Percentiles rank a stretch among this genome's conserved stretches.
Conservation (phyloP, 768 basidiomycete species). For the Fibroporia radiculosa region DNA sequence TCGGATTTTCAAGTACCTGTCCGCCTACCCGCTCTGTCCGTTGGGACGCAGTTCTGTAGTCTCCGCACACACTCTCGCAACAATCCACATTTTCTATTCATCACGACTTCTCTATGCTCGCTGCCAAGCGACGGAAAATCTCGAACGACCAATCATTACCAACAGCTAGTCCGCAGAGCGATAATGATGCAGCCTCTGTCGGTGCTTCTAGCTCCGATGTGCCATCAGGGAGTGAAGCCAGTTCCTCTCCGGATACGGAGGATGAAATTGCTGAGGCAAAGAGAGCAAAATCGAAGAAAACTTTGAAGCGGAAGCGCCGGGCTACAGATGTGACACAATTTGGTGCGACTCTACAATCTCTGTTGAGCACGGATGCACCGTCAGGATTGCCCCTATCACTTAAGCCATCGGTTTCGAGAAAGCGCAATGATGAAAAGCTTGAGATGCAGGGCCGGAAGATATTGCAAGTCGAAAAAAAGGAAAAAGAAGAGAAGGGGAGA, state of each 20-base stretch:
- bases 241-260: slow-evolving; percentile 38
- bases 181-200: slow-evolving; percentile 3
- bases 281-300: slow-evolving; percentile 65
- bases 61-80: background rate
- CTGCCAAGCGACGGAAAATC: slow-evolving; percentile 52
- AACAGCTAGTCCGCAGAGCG: slow-evolving; percentile 19
- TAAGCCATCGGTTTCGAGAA: slow-evolving; percentile 62
- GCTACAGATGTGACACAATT: slow-evolving; percentile 71
- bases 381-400: slow-evolving; percentile 68
- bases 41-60: background rate
- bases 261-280: slow-evolving; percentile 56
- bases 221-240: slow-evolving; percentile 4
- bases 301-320: slow-evolving; percentile 74
- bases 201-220: slow-evolving; percentile 6
- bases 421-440: slow-evolving; percentile 68
- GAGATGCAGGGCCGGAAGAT: slow-evolving; percentile 66
- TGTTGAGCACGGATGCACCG: slow-evolving; percentile 66
- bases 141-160: slow-evolving; percentile 19
- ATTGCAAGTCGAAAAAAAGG: slow-evolving; percentile 64
- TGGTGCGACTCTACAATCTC: slow-evolving; percentile 63
- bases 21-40: background rate
- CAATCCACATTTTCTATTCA: too few relatives aligned
- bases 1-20: background rate
- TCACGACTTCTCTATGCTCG: too few relatives aligned
- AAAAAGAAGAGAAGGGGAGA: slow-evolving; percentile 61